Conservation (phyloP, 306 rosid genomes). For the Hippophae rhamnoides region DNA sequence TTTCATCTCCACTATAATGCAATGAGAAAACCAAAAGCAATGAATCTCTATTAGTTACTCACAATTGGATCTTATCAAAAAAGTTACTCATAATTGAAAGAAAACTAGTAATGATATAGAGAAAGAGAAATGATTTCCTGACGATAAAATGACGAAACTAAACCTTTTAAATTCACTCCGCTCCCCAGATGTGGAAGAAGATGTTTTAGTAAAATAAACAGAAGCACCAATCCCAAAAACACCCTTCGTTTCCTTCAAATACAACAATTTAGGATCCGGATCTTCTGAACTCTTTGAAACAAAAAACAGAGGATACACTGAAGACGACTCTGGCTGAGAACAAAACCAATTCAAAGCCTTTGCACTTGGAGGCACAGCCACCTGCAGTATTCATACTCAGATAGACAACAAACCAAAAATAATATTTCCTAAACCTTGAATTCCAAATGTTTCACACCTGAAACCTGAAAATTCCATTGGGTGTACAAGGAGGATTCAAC, state of each 20-base stretch:
- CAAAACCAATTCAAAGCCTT: slow-evolving; percentile 78
- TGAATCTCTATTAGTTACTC: no score
- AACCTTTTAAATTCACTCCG: slow-evolving; percentile 43
- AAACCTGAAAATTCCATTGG: slow-evolving; percentile 62
- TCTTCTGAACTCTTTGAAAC: slow-evolving; percentile 49
- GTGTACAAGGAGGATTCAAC: slow-evolving; percentile 38
- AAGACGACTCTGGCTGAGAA: slow-evolving; percentile 56
- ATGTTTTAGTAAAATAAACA: slow-evolving; percentile 36
- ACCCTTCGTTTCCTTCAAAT: slow-evolving; percentile 55
- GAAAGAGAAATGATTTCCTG: not conserved
- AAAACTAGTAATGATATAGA: not conserved
- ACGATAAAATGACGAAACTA: not conserved
- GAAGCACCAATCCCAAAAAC: slow-evolving; percentile 78
- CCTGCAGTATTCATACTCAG: slow-evolving; percentile 35
- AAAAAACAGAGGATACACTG: slow-evolving; percentile 62
- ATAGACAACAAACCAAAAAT: slow-evolving; percentile 3
- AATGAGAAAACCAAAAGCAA: no score
- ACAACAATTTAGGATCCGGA: slow-evolving; percentile 42
- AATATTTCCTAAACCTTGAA: not conserved
- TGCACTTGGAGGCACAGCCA: slow-evolving; percentile 74
- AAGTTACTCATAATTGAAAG: no score
- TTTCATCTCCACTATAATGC: no score
- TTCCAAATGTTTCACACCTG: slow-evolving; percentile 31
- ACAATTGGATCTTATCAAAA: no score
- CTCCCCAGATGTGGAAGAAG: slow-evolving; percentile 23